Evolutionary conservation across 2,329 filamentous ascomycete genomes (phyloP), one percentile per base, ranked within the genome.

Genomic region (Aspergillus quadricinctus): DNA sequence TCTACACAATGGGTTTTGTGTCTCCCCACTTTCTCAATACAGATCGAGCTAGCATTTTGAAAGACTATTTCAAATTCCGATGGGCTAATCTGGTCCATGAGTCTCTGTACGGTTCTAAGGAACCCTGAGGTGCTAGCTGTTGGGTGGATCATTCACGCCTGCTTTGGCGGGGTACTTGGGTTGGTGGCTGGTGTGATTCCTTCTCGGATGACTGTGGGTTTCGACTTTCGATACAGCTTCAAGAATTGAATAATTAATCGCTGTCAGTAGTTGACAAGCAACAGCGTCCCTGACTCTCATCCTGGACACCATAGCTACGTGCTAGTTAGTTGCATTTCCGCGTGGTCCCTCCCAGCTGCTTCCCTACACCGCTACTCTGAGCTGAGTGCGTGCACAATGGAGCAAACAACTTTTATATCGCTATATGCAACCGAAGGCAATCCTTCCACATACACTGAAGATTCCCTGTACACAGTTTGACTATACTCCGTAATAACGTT

Each of bases 321-420:
- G 21, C 46, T 27, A 40, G 31, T 27, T 28, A 50, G 25, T 35
- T 48, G 19, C 29, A 43, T 56, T 35, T 49, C 29, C 59, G 59
- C 59, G 54, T 46, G 43, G 19, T 49, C 41, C 28, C 55, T 50
- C 46, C 49, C 55, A 59, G 54, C 52, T 57, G 57, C 55, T 49
- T 54, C 54, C 52, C 57, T 58, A 58, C 60, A 61, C 60, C 60
- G 60, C 60, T 57, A 61, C 58, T 60, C 49, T 17, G 31, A 17
- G 31, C 6, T 17, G 31, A 17, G 31, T 7, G 5, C 31, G 31
- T 37, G 31, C 31, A 37, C 31, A 17, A 1, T 17, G 31, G 21
- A 25, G 27, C 43, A 46, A 46, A 46, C 43, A 46, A 46, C 43
- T 46, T 46, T 46, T 46, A 46, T 21, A 17, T 23, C 10, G 7